phyloP scores from a whole-genome alignment of 169 alveolate genomes.

The Plasmodium adleri region DNA sequence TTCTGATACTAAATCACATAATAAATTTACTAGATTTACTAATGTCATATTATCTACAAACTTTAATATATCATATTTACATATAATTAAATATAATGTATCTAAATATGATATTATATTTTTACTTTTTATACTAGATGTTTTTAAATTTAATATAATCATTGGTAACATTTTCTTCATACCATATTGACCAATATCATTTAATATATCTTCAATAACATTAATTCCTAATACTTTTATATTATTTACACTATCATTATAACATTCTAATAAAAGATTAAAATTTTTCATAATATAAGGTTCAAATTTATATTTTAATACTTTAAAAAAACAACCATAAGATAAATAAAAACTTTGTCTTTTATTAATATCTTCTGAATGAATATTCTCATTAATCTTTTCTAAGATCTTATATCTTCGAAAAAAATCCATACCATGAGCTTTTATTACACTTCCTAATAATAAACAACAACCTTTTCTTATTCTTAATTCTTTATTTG shows the following conservation, averaged over 20 bases:
- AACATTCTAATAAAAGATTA: slow-evolving; percentile 68
- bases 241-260: slow-evolving; percentile 73
- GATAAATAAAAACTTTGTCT: slow-evolving; percentile 74
- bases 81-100: slow-evolving; percentile 39
- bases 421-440: slow-evolving; percentile 66
- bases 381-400: slow-evolving; percentile 35
- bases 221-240: slow-evolving; percentile 66
- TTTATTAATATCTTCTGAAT: slow-evolving; percentile 63
- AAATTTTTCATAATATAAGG: slow-evolving; percentile 66
- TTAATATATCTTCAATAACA: slow-evolving; percentile 64
- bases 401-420: slow-evolving; percentile 36
- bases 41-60: slow-evolving; percentile 20
- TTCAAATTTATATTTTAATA: slow-evolving; percentile 60
- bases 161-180: slow-evolving; percentile 56
- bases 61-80: slow-evolving; percentile 22
- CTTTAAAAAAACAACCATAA: slow-evolving; percentile 73
- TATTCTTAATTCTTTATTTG: slow-evolving; percentile 54
- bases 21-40: slow-evolving; percentile 31
- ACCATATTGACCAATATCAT: slow-evolving; percentile 57
- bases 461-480: slow-evolving; percentile 73
- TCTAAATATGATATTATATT: slow-evolving; percentile 64
- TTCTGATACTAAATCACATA: slow-evolving; percentile 71
- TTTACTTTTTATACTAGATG: slow-evolving; percentile 33
- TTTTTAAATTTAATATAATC: slow-evolving; percentile 30
- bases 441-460: slow-evolving; percentile 69